Base-by-base conservation (phyloP, 169 alveolate genomes). In the Amoebophrya sp. region DNA sequence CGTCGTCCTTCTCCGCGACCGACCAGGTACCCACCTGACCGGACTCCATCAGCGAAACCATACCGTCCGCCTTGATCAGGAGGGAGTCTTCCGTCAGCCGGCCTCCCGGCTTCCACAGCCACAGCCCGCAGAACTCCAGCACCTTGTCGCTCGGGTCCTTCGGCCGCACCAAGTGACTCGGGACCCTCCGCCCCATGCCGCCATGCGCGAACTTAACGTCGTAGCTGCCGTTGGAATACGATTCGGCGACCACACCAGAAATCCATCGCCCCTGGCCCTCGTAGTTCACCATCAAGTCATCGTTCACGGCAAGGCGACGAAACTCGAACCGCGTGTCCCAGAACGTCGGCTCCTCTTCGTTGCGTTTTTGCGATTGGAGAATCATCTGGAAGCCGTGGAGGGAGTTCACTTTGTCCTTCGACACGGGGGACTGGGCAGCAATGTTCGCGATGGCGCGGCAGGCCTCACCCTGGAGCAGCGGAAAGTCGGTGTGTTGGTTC, bases 101-200 rank as follows among this genome's bases (percentile, higher is more conserved):
- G 39, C 94, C 94, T 23, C 89, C 89, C 15, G 94, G 94, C 89
- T 92, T 92, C 94, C 94, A 92, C 90, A 58, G 91, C 92, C 92
- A 92, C 88, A 89, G 90, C 34, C 91, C 94, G 39, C 90, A 92
- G 45, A 92, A 92, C 89, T 92, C 94, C 69, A 90, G 89, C n/a
- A 92, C 88, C 91, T 87, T 89, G 43, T 92, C 94, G 69, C 41
- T 16, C 29, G 67, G 42, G 90, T 92, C 94, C 78, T 92, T 92
- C 48, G 94, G 94, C 18, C 94, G 69, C 39, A 92, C 94, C 92
- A 88, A 41, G 38, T 92, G 91, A 45, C 91, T 89, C 16, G 92
- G 94, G 67, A 92, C 92, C 67, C 89, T 88, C 89, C 92, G 92
- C 42, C 88, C 94, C 58, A 69, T 90, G 38, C 94, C 94, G 18